These are phyloP conservation scores for Colletotrichum acutatum DNA, from an alignment of 2,329 filamentous ascomycete species.

Conservation along the genomic window DNA sequence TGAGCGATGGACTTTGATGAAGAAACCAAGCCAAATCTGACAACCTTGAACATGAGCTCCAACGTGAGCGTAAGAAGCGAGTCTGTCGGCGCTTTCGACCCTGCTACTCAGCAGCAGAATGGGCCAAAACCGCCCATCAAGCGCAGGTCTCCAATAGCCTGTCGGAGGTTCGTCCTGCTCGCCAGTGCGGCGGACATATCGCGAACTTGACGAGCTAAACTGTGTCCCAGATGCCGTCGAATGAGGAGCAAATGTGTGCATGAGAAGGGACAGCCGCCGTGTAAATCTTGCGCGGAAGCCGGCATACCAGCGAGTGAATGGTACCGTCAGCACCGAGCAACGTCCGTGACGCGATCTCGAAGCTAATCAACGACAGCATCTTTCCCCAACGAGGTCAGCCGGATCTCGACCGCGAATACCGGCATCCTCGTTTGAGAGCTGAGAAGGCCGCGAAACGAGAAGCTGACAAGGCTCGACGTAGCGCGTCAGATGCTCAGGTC, in stretches of 20 bases:
- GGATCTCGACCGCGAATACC: constrained; percentile 65
- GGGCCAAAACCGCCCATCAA: constrained; percentile 48
- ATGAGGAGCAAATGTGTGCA: constrained; percentile 68
- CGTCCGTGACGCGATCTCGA: background rate
- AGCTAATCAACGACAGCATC: constrained; percentile 47
- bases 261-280: constrained; percentile 59
- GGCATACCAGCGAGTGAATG: constrained; percentile 61
- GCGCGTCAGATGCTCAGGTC: constrained; percentile 44
- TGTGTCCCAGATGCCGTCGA: constrained; percentile 60
- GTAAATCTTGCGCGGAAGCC: constrained; percentile 62
- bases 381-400: constrained; percentile 65
- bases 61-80: constrained; percentile 27
- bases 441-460: constrained; percentile 57
- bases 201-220: constrained; percentile 21
- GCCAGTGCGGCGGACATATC: constrained; percentile 3
- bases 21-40: constrained; percentile 30
- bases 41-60: constrained; percentile 20
- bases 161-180: constrained; percentile 56
- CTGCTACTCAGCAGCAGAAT: constrained; percentile 5
- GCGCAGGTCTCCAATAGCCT: constrained; percentile 63
- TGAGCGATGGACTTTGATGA: constrained; percentile 34
- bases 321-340: constrained; percentile 44
- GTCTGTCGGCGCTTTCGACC: constrained; percentile 8
- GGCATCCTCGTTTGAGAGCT: constrained; percentile 63
- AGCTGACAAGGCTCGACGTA: constrained; percentile 48